Evolutionary conservation across 2,329 filamentous ascomycete species (phyloP), one percentile per base, ranked within the genome.

Genomic region (Penicillium sp.): DNA sequence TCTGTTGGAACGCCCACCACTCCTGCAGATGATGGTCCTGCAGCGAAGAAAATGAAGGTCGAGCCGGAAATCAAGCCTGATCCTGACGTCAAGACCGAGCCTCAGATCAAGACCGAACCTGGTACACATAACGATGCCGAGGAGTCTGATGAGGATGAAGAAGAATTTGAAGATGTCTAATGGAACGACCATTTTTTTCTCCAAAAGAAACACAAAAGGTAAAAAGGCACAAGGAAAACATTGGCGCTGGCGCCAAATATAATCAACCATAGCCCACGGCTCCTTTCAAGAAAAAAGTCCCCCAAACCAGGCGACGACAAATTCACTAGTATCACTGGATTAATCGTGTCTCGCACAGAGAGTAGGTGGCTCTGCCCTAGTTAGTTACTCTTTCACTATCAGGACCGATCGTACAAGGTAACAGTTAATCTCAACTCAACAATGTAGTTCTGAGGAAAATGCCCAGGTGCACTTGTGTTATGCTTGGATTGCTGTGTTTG

Each of bases 31-130:
- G 74, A 76, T 21, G 75, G 71, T 0, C 75, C 75, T 4, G 63
- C 70, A 1, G 59, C 67, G 21, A 80, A 80, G 67, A 79, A 72
- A 56, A 63, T 77, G 47, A 79, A 65, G 49, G 48, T 51, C 22
- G 63, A 65, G 6, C 43, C 56, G 5, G 56, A 48, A 4, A 47
- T 52, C n/a, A 50, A 53, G 27, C 38, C 49, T 38, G 58, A 59
- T 29, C 56, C 58, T 8, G 47, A 14, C 10, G 54, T 40, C 39
- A 59, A 57, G n/a, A 27, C 50, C 32, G 56, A 62, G n/a, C 22
- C 54, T n/a, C 53, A 49, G 14, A 38, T 49, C 3, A 61, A 57
- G 47, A 38, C 50, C 24, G 56, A 62, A 14, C 27, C 54, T 13
- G 58, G 49, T 18, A 34, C 43, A 2, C 57, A 57, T 42, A 52